Evolutionary conservation across 345 rosid species (phyloP), one percentile per base, ranked within the genome.

Genomic region (Garcia nutans): DNA sequence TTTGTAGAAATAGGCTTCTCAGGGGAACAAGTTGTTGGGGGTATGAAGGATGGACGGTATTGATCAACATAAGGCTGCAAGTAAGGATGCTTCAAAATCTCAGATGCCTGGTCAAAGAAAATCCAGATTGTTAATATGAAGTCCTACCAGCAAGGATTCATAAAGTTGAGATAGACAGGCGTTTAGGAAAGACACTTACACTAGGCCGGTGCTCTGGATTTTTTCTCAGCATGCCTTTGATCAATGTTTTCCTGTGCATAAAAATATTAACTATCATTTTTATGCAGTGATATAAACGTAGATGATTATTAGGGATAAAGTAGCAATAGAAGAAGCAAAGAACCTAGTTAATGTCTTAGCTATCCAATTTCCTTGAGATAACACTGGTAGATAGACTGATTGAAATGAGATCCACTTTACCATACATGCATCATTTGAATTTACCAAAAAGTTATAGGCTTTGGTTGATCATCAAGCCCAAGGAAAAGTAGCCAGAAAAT

Each of bases 161-260:
- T 71, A 76, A 70, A 77, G 77, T 67, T 72, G 80, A 78, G 8
- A 60, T 16, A 63, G 41, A 42, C 64, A 60, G 31, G 31, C 31
- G 31, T 61, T 74, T 24, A 44, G 64, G 52, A 77, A 76, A 68
- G 73, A 86, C 28, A 20, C 91, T 86, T 87, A 96, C 98, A 82
- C 82, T 93, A 72, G 99, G 99, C 69, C 99, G 94, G 82, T 91
- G 97, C 85, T 93, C 98, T 0, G 99, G 99, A 77, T 86, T 93
- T 89, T 96, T 96, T 80, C 99, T 87, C 81, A 96, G 84, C 99
- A 96, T 96, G 74, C 97, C 91, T 78, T 93, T 96, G 82, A 96
- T 96, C 65, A 96, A 84, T 50, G 87, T 77, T 86, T 96, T 96
- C 85, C 99, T 96, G 94, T 70, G 59, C 20, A 47, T 24, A 78